These are phyloP conservation scores for Lipomyces sp. DNA, from an alignment of 805 yeast genomes.

Conservation along the genomic window DNA sequence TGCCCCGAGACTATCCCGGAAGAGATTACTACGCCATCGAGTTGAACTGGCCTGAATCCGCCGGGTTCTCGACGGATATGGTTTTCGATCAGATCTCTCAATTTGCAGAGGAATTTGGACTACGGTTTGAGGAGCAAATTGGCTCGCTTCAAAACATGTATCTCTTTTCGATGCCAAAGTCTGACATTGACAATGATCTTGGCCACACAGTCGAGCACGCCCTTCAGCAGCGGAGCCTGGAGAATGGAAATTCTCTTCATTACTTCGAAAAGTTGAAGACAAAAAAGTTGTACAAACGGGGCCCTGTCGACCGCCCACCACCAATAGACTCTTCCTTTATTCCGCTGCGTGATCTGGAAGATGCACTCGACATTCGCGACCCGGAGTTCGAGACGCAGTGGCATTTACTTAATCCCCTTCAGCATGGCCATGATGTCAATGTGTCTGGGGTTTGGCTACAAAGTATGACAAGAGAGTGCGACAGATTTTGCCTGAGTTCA, in stretches of 20 bases:
- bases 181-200: background rate
- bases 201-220: background rate
- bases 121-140: slow-evolving; percentile 24
- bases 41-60: slow-evolving; percentile 18
- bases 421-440: slow-evolving; percentile 81
- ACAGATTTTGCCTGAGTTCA: background rate
- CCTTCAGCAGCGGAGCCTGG: slow-evolving; percentile 1
- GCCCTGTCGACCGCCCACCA: background rate
- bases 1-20: slow-evolving; percentile 31
- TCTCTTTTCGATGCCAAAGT: slow-evolving; percentile 18
- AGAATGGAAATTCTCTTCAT: background rate
- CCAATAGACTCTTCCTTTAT: slow-evolving; percentile 54
- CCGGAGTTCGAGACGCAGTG: slow-evolving; percentile 84
- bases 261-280: slow-evolving; percentile 17
- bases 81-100: background rate
- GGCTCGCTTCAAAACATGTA: slow-evolving; percentile 18
- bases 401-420: slow-evolving; percentile 77
- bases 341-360: slow-evolving; percentile 28
- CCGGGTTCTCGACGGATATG: background rate
- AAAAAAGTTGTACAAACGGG: slow-evolving; percentile 19
- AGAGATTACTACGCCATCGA: slow-evolving; percentile 31
- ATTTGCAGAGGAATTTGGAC: slow-evolving; percentile 11
- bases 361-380: slow-evolving; percentile 66
- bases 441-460: slow-evolving; percentile 81
- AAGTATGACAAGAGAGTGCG: slow-evolving; percentile 31